Evolutionary conservation across 768 basidiomycete species (phyloP).

Genomic region (Rhizopogon rudus): DNA sequence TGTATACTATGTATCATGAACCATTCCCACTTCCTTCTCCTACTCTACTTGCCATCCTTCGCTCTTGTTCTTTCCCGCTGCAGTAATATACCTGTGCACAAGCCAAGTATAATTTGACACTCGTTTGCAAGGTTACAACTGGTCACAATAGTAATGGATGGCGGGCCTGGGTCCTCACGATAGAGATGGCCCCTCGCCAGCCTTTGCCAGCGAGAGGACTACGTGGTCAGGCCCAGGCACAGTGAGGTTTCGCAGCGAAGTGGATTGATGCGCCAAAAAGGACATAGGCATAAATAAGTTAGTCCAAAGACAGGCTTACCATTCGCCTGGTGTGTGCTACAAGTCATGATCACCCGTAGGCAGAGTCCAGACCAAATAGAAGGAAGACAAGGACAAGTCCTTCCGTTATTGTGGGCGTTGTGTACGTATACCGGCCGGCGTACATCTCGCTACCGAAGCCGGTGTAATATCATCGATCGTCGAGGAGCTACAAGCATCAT

Average conservation of each 20-base stretch:
- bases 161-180: background rate
- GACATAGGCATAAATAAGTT: too few relatives aligned
- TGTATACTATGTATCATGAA: conserved; percentile 2
- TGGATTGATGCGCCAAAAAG: background rate
- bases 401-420: too few relatives aligned
- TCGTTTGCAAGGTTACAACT: background rate
- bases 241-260: background rate
- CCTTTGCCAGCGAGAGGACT: background rate
- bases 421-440: too few relatives aligned
- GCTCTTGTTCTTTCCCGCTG: background rate
- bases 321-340: too few relatives aligned
- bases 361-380: too few relatives aligned
- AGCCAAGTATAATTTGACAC: background rate
- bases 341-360: too few relatives aligned
- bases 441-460: too few relatives aligned
- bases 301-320: too few relatives aligned
- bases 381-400: too few relatives aligned
- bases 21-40: background rate
- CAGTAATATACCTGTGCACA: background rate
- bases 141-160: background rate
- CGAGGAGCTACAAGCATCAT: too few relatives aligned
- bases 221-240: background rate
- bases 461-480: too few relatives aligned
- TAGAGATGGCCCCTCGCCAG: background rate
- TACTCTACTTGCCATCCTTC: background rate